These are phyloP conservation scores for Arthromyces matolae DNA, from an alignment of 768 basidiomycete species.

Conservation along the genomic window DNA sequence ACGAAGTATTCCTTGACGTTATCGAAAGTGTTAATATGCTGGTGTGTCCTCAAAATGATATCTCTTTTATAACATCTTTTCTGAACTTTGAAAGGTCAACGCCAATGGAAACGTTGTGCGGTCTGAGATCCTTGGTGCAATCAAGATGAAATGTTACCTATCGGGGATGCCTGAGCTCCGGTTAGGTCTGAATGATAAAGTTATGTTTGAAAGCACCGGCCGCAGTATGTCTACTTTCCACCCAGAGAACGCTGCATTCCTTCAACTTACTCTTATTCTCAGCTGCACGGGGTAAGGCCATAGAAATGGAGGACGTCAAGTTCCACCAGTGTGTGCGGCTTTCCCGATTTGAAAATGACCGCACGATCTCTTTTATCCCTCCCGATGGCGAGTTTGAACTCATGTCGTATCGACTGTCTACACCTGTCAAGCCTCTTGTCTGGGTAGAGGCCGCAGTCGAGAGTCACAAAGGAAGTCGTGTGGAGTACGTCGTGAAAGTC, in stretches of 20 bases:
- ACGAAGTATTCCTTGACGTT: slow-evolving; percentile 98
- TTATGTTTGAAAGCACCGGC: slow-evolving; percentile 98
- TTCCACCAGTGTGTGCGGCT: slow-evolving; percentile 99
- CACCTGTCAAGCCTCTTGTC: slow-evolving; percentile 93
- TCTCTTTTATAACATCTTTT: not conserved
- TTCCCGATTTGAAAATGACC: slow-evolving; percentile 96
- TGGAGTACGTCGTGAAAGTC: slow-evolving; percentile 95
- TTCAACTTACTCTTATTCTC: slow-evolving; percentile 1
- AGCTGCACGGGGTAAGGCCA: slow-evolving; percentile 94
- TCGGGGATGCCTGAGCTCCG: slow-evolving; percentile 99
- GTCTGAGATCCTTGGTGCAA: slow-evolving; percentile 94
- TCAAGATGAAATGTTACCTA: slow-evolving; percentile 99
- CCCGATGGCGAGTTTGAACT: slow-evolving; percentile 99
- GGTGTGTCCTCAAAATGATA: slow-evolving; percentile 41
- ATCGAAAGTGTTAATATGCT: slow-evolving; percentile 96
- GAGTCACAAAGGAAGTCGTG: slow-evolving; percentile 86
- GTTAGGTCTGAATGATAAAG: slow-evolving; percentile 95
- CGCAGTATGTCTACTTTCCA: slow-evolving; percentile 62
- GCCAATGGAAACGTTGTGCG: slow-evolving; percentile 95
- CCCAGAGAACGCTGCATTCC: not conserved
- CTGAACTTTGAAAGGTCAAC: slow-evolving; percentile 64
- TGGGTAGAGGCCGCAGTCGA: slow-evolving; percentile 98
- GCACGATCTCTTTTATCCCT: slow-evolving; percentile 98
- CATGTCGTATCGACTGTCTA: slow-evolving; percentile 96
- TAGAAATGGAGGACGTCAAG: slow-evolving; percentile 99